phyloP scores from a whole-genome alignment of 129 eudicot species.

The Kitagawia praeruptora region DNA sequence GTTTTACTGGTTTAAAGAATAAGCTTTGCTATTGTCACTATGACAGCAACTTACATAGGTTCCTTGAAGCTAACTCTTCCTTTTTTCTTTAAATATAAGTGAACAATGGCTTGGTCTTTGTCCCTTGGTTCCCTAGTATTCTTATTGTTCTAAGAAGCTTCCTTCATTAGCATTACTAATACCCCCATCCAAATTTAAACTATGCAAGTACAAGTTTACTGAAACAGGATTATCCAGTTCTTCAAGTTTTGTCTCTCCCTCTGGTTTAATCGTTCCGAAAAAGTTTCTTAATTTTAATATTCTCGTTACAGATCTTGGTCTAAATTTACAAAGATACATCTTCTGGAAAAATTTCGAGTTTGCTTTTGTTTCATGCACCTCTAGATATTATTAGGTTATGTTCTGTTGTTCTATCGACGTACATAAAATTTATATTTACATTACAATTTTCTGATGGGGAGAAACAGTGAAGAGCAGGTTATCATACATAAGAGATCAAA shows the following conservation, averaged over 20 bases:
- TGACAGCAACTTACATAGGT: constrained; percentile 11
- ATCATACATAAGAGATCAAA: constrained; percentile 30
- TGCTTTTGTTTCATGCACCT: not conserved
- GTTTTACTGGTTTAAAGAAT: not conserved
- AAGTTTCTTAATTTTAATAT: not conserved
- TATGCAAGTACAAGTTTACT: constrained; percentile 1
- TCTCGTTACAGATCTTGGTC: not conserved
- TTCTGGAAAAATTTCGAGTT: not conserved
- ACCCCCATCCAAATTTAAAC: not conserved
- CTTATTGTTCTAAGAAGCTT: not conserved
- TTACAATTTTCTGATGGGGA: constrained; percentile 29
- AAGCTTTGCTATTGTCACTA: constrained; percentile 14
- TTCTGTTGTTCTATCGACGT: not conserved
- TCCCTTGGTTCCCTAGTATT: constrained; percentile 12
- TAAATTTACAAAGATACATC: not conserved
- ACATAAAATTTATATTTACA: not conserved
- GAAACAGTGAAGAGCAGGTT: constrained; percentile 37
- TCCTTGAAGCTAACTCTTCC: not conserved
- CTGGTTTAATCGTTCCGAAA: not conserved
- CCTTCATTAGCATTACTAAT: not conserved
- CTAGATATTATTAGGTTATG: not conserved
- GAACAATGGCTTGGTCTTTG: not conserved
- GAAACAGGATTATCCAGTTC: not conserved
- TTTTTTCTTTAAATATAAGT: constrained; percentile 5
- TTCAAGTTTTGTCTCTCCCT: not conserved